Evolutionary conservation across 345 rosid species (phyloP), one percentile per base, ranked within the genome.

Genomic region (Salix viminalis): DNA sequence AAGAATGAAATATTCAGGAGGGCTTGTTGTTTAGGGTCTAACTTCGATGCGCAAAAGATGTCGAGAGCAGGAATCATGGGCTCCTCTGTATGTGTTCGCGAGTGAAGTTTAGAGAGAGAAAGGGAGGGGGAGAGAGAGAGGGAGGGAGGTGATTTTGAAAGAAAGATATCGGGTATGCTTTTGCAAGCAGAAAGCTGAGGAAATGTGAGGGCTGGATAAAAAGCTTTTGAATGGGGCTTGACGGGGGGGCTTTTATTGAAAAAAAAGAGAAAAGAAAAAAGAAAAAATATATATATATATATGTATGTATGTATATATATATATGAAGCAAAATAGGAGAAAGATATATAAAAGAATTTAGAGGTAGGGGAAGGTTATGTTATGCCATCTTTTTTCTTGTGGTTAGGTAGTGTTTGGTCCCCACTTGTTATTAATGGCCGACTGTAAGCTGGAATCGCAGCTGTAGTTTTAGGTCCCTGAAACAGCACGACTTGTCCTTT

Each of bases 351-450:
- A 36, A 36, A 74, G 77, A n/a, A 23, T 32, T 19, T 64, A 7
- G 18, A 69, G 72, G 23, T 58, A 23, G 14, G 28, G 9, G 50
- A 60, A 64, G 56, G 75, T 19, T 12, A 23, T 41, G 71, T 28
- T 16, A 54, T 64, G 84, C 71, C 79, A 26, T 58, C 39, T 76
- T 70, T 76, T 70, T 28, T 74, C 41, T 64, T 13, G 32, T 2
- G 84, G 84, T 81, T 85, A 70, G 88, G 88, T 87, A 19, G 81
- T 65, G 75, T 56, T 78, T 71, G 90, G 87, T 69, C 88, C 88
- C 87, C 83, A 85, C 80, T 16, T 4, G 15, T 54, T 50, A 58
- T 77, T 70, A 77, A 85, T 73, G 82, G 84, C 82, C 73, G 70
- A 68, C 79, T 77, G 68, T 46, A 64, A 73, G 75, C 64, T 58